Percentiles rank a stretch among this genome's conserved stretches.
These are phyloP conservation scores for Wickerhamiella australiensis DNA, from an alignment of 805 yeast genomes.

Conservation along the genomic window DNA sequence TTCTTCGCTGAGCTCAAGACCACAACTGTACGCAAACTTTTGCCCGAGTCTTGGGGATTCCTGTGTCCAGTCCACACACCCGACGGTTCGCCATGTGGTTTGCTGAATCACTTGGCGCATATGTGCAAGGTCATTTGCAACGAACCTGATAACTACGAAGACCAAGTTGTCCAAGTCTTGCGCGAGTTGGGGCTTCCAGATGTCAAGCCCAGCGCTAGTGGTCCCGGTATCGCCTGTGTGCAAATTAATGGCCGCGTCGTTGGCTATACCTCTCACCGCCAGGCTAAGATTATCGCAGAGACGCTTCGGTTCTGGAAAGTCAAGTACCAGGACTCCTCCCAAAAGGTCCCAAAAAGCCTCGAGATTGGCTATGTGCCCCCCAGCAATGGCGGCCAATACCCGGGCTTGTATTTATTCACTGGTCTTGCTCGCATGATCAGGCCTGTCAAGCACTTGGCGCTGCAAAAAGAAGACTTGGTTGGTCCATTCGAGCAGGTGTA, in stretches of 20 bases:
- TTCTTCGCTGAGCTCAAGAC: slow-evolving; percentile 97
- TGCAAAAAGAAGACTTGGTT: slow-evolving; percentile 69
- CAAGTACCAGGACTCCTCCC: slow-evolving; percentile 33
- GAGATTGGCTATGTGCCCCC: slow-evolving; percentile 96
- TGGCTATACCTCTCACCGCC: slow-evolving; percentile 89
- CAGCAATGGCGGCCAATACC: slow-evolving; percentile 91
- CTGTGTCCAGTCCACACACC: slow-evolving; percentile 98
- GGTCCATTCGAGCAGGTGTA: slow-evolving; percentile 98
- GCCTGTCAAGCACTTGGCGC: slow-evolving; percentile 84
- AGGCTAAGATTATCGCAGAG: slow-evolving; percentile 76
- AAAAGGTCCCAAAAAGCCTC: slow-evolving; percentile 70
- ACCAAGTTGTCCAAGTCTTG: slow-evolving; percentile 33
- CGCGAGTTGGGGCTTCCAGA: slow-evolving; percentile 73
- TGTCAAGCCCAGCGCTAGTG: slow-evolving; percentile 70
- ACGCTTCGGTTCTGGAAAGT: slow-evolving; percentile 89
- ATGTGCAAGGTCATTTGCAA: slow-evolving; percentile 76
- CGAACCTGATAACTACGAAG: slow-evolving; percentile 15
- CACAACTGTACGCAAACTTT: slow-evolving; percentile 87
- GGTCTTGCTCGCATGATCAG: slow-evolving; percentile 92
- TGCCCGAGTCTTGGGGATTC: slow-evolving; percentile 99
- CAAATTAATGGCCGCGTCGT: slow-evolving; percentile 85
- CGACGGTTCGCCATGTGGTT: slow-evolving; percentile 99
- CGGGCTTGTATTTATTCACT: slow-evolving; percentile 84
- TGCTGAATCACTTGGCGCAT: slow-evolving; percentile 91
- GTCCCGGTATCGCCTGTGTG: slow-evolving; percentile 77